Base-by-base conservation (phyloP, 169 alveolate genomes). In the Plasmodium reichenowi region DNA sequence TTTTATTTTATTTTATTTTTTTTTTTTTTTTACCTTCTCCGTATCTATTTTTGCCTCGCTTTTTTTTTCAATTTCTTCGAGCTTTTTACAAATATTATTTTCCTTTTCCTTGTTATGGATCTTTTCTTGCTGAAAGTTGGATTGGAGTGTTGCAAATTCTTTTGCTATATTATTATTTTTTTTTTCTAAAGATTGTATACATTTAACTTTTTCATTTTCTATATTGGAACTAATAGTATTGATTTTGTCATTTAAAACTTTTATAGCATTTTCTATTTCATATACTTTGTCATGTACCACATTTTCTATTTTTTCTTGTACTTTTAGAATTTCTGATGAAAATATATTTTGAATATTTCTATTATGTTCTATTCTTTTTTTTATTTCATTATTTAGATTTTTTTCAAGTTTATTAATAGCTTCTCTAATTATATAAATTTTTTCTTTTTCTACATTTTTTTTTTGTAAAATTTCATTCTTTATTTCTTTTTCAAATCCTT, bases 401-500 rank as follows among this genome's bases (percentile, higher is more conserved):
- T 66, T 78, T 78, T 78, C 89, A 8, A 78, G 17, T 64, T 78
- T 78, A 22, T 63, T 78, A 15, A 78, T 78, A 2, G 89, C 89
- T 64, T 78, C 89, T 68, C 89, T 78, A 8, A 78, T 78, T 2
- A 78, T 60, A 78, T 64, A 78, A 13, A 78, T 78, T 78, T 78
- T 78, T 78, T 78, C 89, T n/a, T 78, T 78, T 71, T 78, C 89
- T 5, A 78, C 78, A 50, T 64, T 50, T 78, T 78, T 78, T 59
- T 78, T 78, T 47, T 78, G 89, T 13, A 78, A 1, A 13, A 78
- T 78, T 64, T 78, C 89, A 56, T 78, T 78, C 38, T 78, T 78
- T 64, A 78, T 78, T 67, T 78, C 89, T 43, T 78, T 78, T 78
- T 78, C 89, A 26, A 78, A 78, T n/a, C 89, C 89, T 50, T 78